Conservation (phyloP, 192 early-diverging fungal genomes). For the Backusella morwellensis region DNA sequence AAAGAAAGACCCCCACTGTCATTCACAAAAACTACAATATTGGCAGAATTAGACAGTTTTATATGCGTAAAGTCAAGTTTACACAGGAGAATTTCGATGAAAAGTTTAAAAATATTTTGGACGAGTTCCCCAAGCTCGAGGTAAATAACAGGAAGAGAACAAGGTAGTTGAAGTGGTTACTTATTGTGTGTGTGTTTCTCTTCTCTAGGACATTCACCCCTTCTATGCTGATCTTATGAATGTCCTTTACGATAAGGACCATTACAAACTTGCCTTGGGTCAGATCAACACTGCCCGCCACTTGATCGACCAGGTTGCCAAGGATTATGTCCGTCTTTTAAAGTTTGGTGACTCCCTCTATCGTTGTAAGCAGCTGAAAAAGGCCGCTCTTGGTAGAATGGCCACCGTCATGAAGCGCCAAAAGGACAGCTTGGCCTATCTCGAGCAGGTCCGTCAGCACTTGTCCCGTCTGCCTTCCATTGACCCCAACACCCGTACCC, state of each 20-base stretch:
- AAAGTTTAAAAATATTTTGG: constrained; percentile 89
- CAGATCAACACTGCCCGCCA: constrained; percentile 98
- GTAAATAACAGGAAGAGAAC: constrained; percentile 41
- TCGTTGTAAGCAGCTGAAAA: constrained; percentile 98
- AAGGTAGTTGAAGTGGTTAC: too few species aligned
- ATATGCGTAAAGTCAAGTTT: constrained; percentile 99
- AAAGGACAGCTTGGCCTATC: constrained; percentile 93
- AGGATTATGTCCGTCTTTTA: constrained; percentile 94
- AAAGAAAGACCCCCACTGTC: constrained; percentile 95
- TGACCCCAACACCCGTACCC: constrained; percentile 99
- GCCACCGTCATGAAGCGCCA: constrained; percentile 99
- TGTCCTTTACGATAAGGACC: constrained; percentile 99
- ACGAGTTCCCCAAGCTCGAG: constrained; percentile 98
- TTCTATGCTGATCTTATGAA: constrained; percentile 99
- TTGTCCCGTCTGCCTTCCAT: constrained; percentile 97
- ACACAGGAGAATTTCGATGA: constrained; percentile 97
- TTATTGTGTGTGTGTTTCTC: too few species aligned
- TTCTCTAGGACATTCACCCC: constrained; percentile 89
- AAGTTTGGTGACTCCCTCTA: constrained; percentile 99
- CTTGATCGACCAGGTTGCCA: constrained; percentile 95
- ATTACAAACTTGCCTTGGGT: constrained; percentile 98
- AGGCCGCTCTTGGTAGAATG: constrained; percentile 98
- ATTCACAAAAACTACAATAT: constrained; percentile 98
- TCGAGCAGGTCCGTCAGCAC: constrained; percentile 99
- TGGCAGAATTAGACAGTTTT: constrained; percentile 95